These are phyloP conservation scores for Fremontodendron californicum DNA, from an alignment of 345 rosid species.

Conservation along the genomic window DNA sequence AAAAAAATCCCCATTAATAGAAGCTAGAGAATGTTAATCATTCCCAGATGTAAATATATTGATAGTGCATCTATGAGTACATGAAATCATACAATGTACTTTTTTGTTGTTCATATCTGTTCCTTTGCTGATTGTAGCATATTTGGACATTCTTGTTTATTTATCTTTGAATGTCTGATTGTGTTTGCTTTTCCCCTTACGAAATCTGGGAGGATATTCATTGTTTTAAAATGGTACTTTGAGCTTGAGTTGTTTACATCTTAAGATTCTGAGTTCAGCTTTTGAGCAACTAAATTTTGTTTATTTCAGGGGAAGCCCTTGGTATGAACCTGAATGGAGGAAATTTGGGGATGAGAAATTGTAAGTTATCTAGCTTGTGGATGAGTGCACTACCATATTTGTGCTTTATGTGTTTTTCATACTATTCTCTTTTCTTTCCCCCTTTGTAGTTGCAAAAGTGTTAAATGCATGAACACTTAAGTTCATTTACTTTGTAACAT, in stretches of 20 bases:
- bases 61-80: not conserved
- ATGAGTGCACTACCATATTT: not conserved
- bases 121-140: not conserved
- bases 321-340: conserved; percentile 99
- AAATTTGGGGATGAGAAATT: conserved; percentile 89
- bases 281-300: conserved; percentile 17
- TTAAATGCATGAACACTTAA: not conserved
- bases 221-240: not conserved
- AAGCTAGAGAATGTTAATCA: not conserved
- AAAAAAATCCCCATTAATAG: not conserved
- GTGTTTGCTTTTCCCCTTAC: not conserved
- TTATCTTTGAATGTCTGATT: not conserved
- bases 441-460: not conserved
- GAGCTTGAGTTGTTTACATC: not conserved
- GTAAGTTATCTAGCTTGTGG: conserved; percentile 51
- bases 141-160: not conserved
- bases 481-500: not conserved
- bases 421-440: not conserved
- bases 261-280: conserved; percentile 10
- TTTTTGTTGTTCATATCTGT: not conserved
- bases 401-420: not conserved
- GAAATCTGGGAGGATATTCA: not conserved
- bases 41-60: not conserved
- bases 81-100: not conserved
- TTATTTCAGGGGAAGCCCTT: conserved; percentile 67